phyloP scores from a whole-genome alignment of 805 yeast genomes.

The Cyberlindnera maritima region DNA sequence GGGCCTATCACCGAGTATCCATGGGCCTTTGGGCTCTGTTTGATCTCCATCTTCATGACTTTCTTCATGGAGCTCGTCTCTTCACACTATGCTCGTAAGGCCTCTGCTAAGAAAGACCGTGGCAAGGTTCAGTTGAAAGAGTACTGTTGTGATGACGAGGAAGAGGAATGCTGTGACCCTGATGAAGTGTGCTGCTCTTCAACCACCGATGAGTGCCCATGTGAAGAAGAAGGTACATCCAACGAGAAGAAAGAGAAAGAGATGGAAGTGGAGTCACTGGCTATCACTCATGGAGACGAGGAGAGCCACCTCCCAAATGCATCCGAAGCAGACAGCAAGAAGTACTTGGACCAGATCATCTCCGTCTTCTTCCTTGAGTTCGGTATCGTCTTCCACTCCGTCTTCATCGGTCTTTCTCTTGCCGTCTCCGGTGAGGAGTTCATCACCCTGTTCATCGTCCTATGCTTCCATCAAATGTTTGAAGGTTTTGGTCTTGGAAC shows the following conservation, averaged over 20 bases:
- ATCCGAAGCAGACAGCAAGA: background rate
- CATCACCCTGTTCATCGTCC: conserved; percentile 62
- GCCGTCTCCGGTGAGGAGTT: conserved; percentile 80
- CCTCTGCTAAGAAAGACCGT: conserved; percentile 37
- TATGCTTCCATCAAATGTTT: conserved; percentile 74
- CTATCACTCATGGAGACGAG: background rate
- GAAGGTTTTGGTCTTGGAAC: conserved; percentile 87
- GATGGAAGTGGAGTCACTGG: conserved; percentile 33
- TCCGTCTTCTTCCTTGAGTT: conserved; percentile 64
- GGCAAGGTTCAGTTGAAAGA: conserved; percentile 35
- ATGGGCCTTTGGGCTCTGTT: conserved; percentile 55
- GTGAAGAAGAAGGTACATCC: conserved; percentile 17
- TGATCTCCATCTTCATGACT: conserved; percentile 42
- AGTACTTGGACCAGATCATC: conserved; percentile 54
- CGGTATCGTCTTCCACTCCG: conserved; percentile 81
- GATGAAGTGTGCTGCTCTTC: conserved; percentile 14
- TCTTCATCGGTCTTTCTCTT: conserved; percentile 74
- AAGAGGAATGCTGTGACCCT: background rate
- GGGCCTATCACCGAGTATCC: conserved; percentile 53
- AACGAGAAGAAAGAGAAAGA: conserved; percentile 23
- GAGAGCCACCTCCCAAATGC: background rate
- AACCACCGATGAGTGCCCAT: background rate
- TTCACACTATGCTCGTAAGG: conserved; percentile 39
- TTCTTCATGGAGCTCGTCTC: conserved; percentile 48
- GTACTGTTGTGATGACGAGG: background rate